A percentile compares a stretch with the other conserved stretches of the same genome.
These are phyloP conservation scores for Conticribra weissflogii DNA, from an alignment of 108 stramenopile species.

Conservation along the genomic window DNA sequence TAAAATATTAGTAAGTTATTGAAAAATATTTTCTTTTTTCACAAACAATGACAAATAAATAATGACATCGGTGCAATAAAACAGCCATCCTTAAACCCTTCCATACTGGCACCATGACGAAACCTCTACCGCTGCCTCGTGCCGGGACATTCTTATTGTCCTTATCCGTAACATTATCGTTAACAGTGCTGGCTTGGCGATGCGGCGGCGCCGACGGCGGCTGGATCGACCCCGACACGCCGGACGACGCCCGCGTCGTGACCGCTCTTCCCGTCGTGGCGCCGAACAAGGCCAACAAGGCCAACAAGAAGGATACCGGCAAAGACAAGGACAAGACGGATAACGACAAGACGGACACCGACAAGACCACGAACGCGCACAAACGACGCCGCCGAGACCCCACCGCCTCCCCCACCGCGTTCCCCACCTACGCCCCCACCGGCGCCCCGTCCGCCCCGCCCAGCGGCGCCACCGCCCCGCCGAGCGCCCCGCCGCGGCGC, in stretches of 20 bases:
- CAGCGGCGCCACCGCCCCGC: constrained; percentile 22
- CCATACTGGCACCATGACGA: too few relatives aligned
- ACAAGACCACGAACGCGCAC: constrained; percentile 1
- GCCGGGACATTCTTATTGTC: too few relatives aligned
- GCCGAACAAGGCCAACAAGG: too few relatives aligned
- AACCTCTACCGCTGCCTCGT: too few relatives aligned
- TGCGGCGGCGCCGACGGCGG: constrained; percentile 34
- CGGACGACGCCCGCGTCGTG: constrained; percentile 50
- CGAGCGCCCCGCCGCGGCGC: constrained; percentile 39
- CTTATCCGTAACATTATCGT: neutral
- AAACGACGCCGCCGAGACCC: constrained; percentile 16
- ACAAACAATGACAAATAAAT: too few relatives aligned
- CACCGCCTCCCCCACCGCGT: constrained; percentile 34
- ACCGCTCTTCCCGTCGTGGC: constrained; percentile 18
- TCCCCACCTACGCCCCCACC: constrained; percentile 31
- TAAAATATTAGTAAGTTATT: too few relatives aligned
- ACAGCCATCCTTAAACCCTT: too few relatives aligned
- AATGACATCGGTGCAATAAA: too few relatives aligned
- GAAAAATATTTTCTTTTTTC: too few relatives aligned
- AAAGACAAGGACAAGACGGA: neutral
- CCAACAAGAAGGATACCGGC: neutral
- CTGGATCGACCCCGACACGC: constrained; percentile 97
- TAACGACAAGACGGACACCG: constrained; percentile 18
- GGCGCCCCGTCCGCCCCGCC: constrained; percentile 4
- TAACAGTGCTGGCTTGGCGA: neutral